Evolutionary conservation across 1,284 basidiomycete genomes (phyloP).

Genomic region (Albatrellus sp.): DNA sequence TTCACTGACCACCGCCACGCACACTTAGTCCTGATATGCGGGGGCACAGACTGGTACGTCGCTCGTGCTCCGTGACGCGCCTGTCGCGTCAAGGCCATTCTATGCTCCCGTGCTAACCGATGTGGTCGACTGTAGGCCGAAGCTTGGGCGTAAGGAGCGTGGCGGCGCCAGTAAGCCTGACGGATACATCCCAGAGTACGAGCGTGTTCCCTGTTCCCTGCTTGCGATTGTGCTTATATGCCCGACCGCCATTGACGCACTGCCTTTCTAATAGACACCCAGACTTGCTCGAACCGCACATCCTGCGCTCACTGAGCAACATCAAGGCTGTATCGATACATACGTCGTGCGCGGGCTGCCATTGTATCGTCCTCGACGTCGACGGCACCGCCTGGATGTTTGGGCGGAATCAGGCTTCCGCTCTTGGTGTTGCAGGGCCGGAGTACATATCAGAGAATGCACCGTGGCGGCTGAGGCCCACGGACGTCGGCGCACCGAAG

Average conservation of each 20-base stretch:
- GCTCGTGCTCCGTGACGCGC: background rate
- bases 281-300: conserved; percentile 78
- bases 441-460: conserved; percentile 61
- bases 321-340: conserved; percentile 64
- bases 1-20: too few relatives aligned
- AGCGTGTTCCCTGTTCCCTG: conserved; percentile 1
- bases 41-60: conserved; percentile 76
- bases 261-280: conserved; percentile 26
- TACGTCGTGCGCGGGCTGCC: conserved; percentile 60
- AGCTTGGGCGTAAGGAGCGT: conserved; percentile 53
- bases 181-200: conserved; percentile 24
- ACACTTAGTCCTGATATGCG: conserved; percentile 60
- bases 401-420: conserved; percentile 61
- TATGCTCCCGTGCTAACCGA: conserved; percentile 1
- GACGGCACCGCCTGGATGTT: conserved; percentile 79
- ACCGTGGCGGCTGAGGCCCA: conserved; percentile 50
- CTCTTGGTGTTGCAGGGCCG: conserved; percentile 40
- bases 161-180: conserved; percentile 26
- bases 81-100: conserved; percentile 5
- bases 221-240: background rate
- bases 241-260: conserved; percentile 4
- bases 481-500: conserved; percentile 46
- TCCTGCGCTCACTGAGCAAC: conserved; percentile 79
- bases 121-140: conserved; percentile 32
- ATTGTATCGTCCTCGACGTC: conserved; percentile 64